Evolutionary conservation across 169 alveolate species (phyloP), one percentile per base, ranked within the genome.

Genomic region (Plasmodium chabaudi): DNA sequence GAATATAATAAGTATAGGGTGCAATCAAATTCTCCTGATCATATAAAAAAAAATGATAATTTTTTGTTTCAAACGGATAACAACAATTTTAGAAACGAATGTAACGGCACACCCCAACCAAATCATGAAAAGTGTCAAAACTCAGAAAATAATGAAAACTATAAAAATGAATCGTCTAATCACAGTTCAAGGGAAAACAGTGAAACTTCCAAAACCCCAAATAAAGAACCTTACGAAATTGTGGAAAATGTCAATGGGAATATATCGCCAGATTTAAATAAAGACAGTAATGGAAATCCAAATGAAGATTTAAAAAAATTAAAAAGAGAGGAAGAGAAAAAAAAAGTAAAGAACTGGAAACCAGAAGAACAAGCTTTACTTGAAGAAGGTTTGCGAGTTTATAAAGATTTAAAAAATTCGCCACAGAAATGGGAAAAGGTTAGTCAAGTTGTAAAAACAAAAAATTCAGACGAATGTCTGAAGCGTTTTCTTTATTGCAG

Each of bases 321-420:
- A 44, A 77, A 64, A 69, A 77, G 88, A 56, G 88, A 77, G 64
- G 88, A 77, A 77, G 88, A 77, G 34, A 77, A 77, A 77, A 77
- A 77, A 77, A 77, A 77, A 64, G 75, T 77, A 19, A 63, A 63
- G 88, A 77, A 77, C 1, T 77, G 88, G 88, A 77, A 64, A 59
- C 6, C 9, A 9, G 88, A 77, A 56, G 88, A 77, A 64, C 88
- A 77, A 13, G 27, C 88, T 21, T 68, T 77, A 42, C 88, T 77
- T 47, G 88, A 77, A 55, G 88, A 77, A 47, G 88, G 88, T 5
- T 51, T 77, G 47, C 25, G 77, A 56, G 25, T 77, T 51, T 77
- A 57, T 51, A 77, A 77, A 59, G 59, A 77, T 49, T 77, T 77
- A 77, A 77, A 77, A 63, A 77, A 77, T 77, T 77, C 72, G 9